phyloP scores from a whole-genome alignment of 2,329 filamentous ascomycete genomes.

The Diaporthe amygdali region DNA sequence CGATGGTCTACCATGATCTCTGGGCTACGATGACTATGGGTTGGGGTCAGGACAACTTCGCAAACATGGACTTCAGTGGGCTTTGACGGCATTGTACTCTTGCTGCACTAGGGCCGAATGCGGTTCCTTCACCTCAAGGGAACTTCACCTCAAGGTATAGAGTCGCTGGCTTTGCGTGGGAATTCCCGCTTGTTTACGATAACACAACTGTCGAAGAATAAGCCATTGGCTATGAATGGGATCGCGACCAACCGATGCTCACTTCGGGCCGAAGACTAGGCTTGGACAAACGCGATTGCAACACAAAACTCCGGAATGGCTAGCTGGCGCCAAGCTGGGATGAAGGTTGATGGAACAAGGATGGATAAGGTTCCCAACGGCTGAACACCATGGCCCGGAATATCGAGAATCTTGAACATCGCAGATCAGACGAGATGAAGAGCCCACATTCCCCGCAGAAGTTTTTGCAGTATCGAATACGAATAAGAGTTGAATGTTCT shows the following conservation, averaged over 20 bases:
- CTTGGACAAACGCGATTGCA: no score
- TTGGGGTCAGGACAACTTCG: slow-evolving; percentile 39
- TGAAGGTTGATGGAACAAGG: background rate
- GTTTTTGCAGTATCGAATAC: background rate
- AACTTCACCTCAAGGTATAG: no score
- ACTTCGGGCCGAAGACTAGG: no score
- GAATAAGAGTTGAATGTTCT: background rate
- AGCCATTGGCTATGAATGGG: no score
- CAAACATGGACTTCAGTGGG: background rate
- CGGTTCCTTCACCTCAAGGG: no score
- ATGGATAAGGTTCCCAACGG: background rate
- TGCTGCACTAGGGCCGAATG: no score
- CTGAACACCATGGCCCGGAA: background rate
- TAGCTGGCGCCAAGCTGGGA: background rate
- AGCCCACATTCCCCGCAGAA: background rate
- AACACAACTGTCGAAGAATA: no score
- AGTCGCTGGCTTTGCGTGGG: no score
- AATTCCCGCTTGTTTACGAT: no score
- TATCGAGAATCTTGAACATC: background rate
- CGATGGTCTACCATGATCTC: slow-evolving; percentile 45
- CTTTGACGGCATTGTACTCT: no score
- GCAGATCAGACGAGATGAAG: background rate
- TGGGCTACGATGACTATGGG: slow-evolving; percentile 56
- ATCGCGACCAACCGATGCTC: no score
- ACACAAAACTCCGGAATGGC: background rate